These are phyloP conservation scores for Saccharomyces uvarum DNA, from an alignment of 1,139 yeast species.

Conservation along the genomic window DNA sequence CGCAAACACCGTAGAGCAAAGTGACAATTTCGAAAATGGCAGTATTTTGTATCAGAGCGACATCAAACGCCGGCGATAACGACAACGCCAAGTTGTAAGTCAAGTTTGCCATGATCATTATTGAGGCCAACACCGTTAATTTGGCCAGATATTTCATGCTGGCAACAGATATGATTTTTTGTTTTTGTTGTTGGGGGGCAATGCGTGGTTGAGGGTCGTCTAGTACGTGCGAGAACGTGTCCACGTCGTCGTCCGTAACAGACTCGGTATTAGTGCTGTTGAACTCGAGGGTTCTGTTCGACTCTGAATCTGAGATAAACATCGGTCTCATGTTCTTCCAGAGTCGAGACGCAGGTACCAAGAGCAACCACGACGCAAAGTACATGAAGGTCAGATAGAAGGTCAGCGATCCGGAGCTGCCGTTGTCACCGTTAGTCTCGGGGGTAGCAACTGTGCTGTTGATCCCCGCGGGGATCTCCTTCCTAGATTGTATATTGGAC, in stretches of 20 bases:
- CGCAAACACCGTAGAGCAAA: conserved; percentile 18
- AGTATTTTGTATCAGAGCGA: conserved; percentile 22
- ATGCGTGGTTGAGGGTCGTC: not conserved
- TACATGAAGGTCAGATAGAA: conserved; percentile 6
- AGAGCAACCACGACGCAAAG: conserved; percentile 6
- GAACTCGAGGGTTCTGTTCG: not conserved
- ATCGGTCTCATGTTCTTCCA: conserved; percentile 4
- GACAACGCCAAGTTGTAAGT: conserved; percentile 19
- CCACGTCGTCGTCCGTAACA: not conserved
- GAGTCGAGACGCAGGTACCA: conserved; percentile 5
- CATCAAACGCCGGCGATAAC: conserved; percentile 24
- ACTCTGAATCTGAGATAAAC: not conserved
- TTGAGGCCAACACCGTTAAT: conserved; percentile 12
- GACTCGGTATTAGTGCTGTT: not conserved
- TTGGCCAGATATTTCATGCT: conserved; percentile 8
- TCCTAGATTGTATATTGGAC: conserved; percentile 6
- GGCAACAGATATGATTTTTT: not conserved
- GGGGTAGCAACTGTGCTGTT: conserved; percentile 1
- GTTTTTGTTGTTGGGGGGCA: not conserved
- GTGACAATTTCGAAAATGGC: conserved; percentile 23
- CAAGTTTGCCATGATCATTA: conserved; percentile 12
- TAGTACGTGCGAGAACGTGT: not conserved
- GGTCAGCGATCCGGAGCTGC: not conserved
- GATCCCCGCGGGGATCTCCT: not conserved
- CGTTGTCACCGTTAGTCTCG: not conserved